Conservation (phyloP, 2,329 filamentous ascomycete genomes). For the Xylariaceae sp. region DNA sequence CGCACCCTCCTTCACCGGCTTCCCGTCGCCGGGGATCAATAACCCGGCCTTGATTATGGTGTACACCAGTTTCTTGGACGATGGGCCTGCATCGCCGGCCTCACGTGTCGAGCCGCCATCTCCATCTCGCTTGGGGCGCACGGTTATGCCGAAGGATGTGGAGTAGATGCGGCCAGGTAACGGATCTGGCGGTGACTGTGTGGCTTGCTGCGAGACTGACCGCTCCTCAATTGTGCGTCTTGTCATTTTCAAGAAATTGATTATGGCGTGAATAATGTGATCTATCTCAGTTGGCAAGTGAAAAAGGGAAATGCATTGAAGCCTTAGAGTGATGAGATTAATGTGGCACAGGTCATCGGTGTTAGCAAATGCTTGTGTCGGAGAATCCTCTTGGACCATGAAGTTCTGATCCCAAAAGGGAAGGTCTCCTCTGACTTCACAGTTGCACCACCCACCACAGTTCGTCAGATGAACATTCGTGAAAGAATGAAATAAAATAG, state of each 20-base stretch:
- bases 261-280: neutral
- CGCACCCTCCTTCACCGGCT: constrained; percentile 41
- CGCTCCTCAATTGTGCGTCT: constrained; percentile 22
- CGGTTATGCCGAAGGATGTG: constrained; percentile 38
- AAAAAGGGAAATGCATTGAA: neutral
- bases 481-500: neutral
- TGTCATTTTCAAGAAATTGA: constrained; percentile 32
- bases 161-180: constrained; percentile 37
- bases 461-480: too few species aligned
- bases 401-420: constrained; percentile 19
- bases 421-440: too few species aligned
- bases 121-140: constrained; percentile 31
- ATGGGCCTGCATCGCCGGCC: neutral
- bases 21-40: constrained; percentile 47
- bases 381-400: neutral
- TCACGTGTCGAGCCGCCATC: neutral
- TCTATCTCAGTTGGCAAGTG: constrained; percentile 5
- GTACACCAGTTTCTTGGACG: constrained; percentile 37
- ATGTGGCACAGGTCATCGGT: neutral
- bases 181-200: constrained; percentile 10
- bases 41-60: constrained; percentile 44
- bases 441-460: too few species aligned
- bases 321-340: neutral
- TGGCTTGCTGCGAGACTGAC: neutral
- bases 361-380: constrained; percentile 7